Evolutionary conservation across 1,139 yeast genomes (phyloP), one percentile per base, ranked within the genome.

Genomic region (Spathaspora sp.): DNA sequence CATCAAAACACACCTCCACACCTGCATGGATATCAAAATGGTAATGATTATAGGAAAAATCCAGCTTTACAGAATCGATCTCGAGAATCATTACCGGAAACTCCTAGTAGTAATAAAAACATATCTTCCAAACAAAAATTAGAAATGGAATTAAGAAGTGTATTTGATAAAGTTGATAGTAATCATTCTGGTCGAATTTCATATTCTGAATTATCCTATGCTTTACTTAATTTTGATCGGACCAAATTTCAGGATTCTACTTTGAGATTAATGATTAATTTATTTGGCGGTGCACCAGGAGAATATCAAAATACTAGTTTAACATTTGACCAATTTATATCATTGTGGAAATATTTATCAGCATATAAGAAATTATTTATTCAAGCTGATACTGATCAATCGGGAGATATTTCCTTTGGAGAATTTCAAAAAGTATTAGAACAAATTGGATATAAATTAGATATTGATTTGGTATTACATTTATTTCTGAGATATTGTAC

Each of bases 291-390:
- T 20, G 23, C 39, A 13, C 17, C 17, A 7, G 43, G 41, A 10
- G 82, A 59, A 34, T 52, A 62, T n/a, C 56, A 77, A 54, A 43
- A 42, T 15, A 47, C 44, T 25, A 42, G 47, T 10, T 64, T 74
- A 50, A 81, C 80, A 52, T 85, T 81, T 55, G 82, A 78, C 44
- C 91, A 86, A 63, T 86, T 86, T 60, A 85, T 80, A 42, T 81
- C 84, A 48, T 68, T 85, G 43, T 85, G 90, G 89, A 80, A 84
- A 58, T 85, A 84, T 55, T 69, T 85, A 42, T 74, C 83, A n/a
- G 86, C 86, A 46, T 85, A 88, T 79, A 78, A 84, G 50, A 82
- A 81, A 58, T 72, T 84, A 11, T 85, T 85, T 57, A 74, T 81
- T 41, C 78, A 78, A 55, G 87, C 84, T 43, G 93, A 86, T 57